Evolutionary conservation across 2,329 filamentous ascomycete species (phyloP).

Genomic region (Bimuria novae-zelandiae): DNA sequence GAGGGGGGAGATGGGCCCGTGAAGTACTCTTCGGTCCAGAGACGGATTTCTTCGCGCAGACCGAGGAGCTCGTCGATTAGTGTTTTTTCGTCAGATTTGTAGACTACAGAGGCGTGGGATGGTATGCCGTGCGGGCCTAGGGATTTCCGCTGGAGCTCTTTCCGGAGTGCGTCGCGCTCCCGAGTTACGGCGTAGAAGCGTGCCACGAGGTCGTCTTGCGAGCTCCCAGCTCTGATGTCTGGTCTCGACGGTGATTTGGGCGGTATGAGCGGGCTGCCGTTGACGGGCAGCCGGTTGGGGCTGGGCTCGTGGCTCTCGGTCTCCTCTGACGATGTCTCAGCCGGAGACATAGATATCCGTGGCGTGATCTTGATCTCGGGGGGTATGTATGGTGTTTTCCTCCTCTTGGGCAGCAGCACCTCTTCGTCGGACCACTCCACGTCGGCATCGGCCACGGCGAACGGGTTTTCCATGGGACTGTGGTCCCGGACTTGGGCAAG

Average conservation of each 20-base stretch:
- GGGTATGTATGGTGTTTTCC: conserved; percentile 37
- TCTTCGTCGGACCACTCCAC: conserved; percentile 46
- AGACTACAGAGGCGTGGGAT: conserved; percentile 28
- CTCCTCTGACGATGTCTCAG: conserved; percentile 32
- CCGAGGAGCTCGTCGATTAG: conserved; percentile 42
- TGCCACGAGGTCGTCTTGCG: conserved; percentile 44
- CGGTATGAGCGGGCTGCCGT: conserved; percentile 34
- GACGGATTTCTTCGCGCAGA: conserved; percentile 40
- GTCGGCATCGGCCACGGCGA: conserved; percentile 31
- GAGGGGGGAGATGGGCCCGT: conserved; percentile 30
- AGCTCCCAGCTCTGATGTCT: conserved; percentile 35
- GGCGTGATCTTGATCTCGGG: conserved; percentile 29
- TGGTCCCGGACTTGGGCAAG: conserved; percentile 14
- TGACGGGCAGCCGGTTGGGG: conserved; percentile 24
- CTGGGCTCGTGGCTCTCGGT: conserved; percentile 26
- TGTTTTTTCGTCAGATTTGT: conserved; percentile 43
- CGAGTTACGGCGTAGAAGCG: conserved; percentile 46
- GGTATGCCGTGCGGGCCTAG: conserved; percentile 38
- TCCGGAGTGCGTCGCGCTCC: conserved; percentile 43
- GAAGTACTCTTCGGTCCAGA: conserved; percentile 45
- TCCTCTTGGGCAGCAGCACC: conserved; percentile 39
- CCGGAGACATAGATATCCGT: conserved; percentile 11
- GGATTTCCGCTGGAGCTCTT: conserved; percentile 42
- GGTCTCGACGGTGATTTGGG: conserved; percentile 44
- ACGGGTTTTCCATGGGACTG: conserved; percentile 30